Evolutionary conservation across 495 filamentous ascomycete genomes (phyloP).

Genomic region (Penicillium crystallinum): DNA sequence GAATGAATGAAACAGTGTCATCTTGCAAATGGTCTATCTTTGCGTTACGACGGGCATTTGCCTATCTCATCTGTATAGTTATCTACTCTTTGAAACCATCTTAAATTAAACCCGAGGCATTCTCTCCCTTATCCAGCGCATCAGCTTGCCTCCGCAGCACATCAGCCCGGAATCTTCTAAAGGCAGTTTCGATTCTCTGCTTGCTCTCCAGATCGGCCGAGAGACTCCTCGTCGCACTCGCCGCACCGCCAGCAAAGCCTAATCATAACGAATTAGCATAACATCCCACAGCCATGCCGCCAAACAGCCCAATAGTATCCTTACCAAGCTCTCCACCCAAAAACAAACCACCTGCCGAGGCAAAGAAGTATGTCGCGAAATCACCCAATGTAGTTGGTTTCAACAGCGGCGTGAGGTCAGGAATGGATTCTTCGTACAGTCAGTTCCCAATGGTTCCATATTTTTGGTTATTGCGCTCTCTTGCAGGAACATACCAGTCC

Average conservation of each 20-base stretch:
- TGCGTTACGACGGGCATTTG: background rate
- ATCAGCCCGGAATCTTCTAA: slow-evolving; percentile 57
- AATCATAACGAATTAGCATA: slow-evolving; percentile 2
- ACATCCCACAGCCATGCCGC: background rate
- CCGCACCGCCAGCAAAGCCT: slow-evolving; percentile 53
- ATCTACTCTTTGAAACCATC: background rate
- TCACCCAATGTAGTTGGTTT: slow-evolving; percentile 56
- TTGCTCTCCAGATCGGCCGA: slow-evolving; percentile 48
- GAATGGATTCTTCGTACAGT: slow-evolving; percentile 47
- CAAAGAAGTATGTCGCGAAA: slow-evolving; percentile 58
- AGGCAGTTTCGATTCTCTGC: slow-evolving; percentile 59
- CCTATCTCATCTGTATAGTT: background rate
- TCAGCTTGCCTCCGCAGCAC: slow-evolving; percentile 54
- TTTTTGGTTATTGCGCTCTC: background rate
- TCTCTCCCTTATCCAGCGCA: slow-evolving; percentile 42
- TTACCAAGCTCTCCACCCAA: slow-evolving; percentile 57
- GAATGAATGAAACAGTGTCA: background rate
- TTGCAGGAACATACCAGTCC: slow-evolving; percentile 40
- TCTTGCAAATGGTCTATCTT: background rate
- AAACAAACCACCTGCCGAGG: slow-evolving; percentile 55
- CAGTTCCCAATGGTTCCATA: background rate
- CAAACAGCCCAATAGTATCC: background rate
- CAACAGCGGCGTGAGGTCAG: slow-evolving; percentile 53
- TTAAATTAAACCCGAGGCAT: slow-evolving; percentile 26
- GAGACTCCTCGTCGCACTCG: slow-evolving; percentile 47